A percentile compares a stretch with the other conserved stretches of the same genome.
Conservation (phyloP, 2,329 filamentous ascomycete genomes). For the Nigrospora oryzae region DNA sequence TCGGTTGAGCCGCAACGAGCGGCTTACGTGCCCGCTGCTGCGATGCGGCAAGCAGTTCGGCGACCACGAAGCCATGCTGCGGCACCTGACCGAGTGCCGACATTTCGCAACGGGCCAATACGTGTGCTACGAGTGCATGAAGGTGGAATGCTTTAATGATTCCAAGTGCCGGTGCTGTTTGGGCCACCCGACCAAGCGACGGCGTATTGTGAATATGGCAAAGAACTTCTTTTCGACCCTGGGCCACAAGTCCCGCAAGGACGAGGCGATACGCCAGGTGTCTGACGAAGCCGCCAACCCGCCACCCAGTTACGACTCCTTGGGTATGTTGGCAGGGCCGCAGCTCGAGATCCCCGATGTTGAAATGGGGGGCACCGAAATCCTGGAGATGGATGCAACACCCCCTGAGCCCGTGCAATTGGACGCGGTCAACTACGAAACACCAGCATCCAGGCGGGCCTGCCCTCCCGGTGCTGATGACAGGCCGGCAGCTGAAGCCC, state of each 20-base stretch:
- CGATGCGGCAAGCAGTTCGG: slow-evolving; percentile 40
- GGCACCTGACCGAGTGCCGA: slow-evolving; percentile 39
- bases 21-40: slow-evolving; percentile 42
- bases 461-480: too few relatives aligned
- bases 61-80: slow-evolving; percentile 45
- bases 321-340: slow-evolving; percentile 18
- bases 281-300: slow-evolving; percentile 22
- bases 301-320: slow-evolving; percentile 39
- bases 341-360: slow-evolving; percentile 14
- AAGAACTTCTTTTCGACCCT: slow-evolving; percentile 45
- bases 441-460: background rate
- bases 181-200: slow-evolving; percentile 41
- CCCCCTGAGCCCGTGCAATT: slow-evolving; percentile 25
- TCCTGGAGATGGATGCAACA: slow-evolving; percentile 43
- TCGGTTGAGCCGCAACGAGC: slow-evolving; percentile 38
- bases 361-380: slow-evolving; percentile 41
- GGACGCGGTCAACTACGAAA: slow-evolving; percentile 15
- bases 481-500: background rate
- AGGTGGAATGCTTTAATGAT: slow-evolving; percentile 41
- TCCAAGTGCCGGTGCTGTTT: slow-evolving; percentile 40
- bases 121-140: slow-evolving; percentile 46
- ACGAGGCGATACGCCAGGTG: slow-evolving; percentile 16
- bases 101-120: slow-evolving; percentile 43
- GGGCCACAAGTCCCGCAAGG: slow-evolving; percentile 36
- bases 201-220: slow-evolving; percentile 42